These are phyloP conservation scores for Francoa sonchifolia DNA, from an alignment of 441 rosid species.

Conservation along the genomic window DNA sequence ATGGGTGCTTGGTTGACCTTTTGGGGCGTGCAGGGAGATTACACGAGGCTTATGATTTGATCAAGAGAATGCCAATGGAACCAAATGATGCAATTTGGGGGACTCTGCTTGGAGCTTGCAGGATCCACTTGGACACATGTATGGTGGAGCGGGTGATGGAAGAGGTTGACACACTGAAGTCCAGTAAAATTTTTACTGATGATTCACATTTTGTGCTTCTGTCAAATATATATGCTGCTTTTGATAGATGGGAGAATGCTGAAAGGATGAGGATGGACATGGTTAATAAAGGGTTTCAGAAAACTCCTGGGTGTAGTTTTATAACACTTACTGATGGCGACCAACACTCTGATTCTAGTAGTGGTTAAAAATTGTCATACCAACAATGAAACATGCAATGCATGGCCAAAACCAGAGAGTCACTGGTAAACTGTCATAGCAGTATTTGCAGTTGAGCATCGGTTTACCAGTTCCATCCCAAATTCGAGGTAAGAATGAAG, in stretches of 20 bases:
- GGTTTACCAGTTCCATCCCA: too few species aligned
- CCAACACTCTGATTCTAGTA: too few species aligned
- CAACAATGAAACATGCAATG: too few species aligned
- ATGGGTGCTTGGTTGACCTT: conserved; percentile 38
- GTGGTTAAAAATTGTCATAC: too few species aligned
- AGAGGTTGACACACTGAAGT: conserved; percentile 13
- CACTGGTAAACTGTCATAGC: too few species aligned
- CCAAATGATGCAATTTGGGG: conserved; percentile 36
- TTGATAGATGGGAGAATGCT: conserved; percentile 30
- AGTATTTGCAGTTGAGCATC: too few species aligned
- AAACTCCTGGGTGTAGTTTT: conserved; percentile 30
- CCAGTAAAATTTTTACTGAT: conserved; percentile 1
- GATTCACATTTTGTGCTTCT: conserved; percentile 25
- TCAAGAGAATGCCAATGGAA: conserved; percentile 30
- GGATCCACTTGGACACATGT: conserved; percentile 21
- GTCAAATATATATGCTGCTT: conserved; percentile 36
- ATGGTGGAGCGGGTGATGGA: conserved; percentile 30
- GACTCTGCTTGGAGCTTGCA: conserved; percentile 35
- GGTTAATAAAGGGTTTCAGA: conserved; percentile 23
- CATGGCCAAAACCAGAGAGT: too few species aligned
- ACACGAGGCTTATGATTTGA: conserved; percentile 26
- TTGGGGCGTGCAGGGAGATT: conserved; percentile 34
- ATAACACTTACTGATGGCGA: too few species aligned
- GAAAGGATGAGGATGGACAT: conserved; percentile 25
- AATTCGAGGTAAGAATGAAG: too few species aligned